A percentile compares a stretch with the other conserved stretches of the same genome.
Conservation (phyloP, 1,284 basidiomycete genomes). For the Austroboletus novae-zelandiae region DNA sequence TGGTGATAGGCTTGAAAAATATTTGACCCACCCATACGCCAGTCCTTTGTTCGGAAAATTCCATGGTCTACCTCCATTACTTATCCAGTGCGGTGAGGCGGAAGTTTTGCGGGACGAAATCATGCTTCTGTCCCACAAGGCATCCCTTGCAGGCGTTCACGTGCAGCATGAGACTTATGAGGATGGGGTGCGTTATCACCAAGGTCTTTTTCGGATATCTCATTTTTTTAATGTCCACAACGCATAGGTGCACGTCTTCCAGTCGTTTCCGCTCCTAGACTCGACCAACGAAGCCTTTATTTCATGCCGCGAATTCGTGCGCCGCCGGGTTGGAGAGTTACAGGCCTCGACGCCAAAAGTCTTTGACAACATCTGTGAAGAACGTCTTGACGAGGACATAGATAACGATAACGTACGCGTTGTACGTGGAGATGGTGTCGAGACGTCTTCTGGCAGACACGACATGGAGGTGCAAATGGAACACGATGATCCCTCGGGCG, state of each 20-base stretch:
- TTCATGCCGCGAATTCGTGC: slow-evolving; percentile 76
- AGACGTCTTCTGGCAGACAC: slow-evolving; percentile 40
- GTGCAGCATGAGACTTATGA: slow-evolving; percentile 93
- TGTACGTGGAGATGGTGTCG: slow-evolving; percentile 65
- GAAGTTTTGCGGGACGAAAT: slow-evolving; percentile 94
- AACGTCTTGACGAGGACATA: slow-evolving; percentile 61
- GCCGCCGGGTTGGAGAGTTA: slow-evolving; percentile 51
- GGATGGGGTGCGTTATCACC: slow-evolving; percentile 69
- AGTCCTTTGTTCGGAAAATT: slow-evolving; percentile 96
- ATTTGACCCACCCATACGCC: slow-evolving; percentile 94
- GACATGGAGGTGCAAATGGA: slow-evolving; percentile 39
- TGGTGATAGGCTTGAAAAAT: slow-evolving; percentile 80
- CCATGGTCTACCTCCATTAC: slow-evolving; percentile 81
- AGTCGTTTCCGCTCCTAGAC: slow-evolving; percentile 82
- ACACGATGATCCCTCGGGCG: slow-evolving; percentile 27
- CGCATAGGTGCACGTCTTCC: slow-evolving; percentile 83
- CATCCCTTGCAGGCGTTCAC: slow-evolving; percentile 81
- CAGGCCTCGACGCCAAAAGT: slow-evolving; percentile 47
- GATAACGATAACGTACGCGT: slow-evolving; percentile 60
- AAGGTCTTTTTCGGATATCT: neutral
- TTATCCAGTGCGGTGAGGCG: slow-evolving; percentile 93
- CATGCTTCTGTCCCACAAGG: slow-evolving; percentile 93
- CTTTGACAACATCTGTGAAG: slow-evolving; percentile 55
- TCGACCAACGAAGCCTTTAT: slow-evolving; percentile 72
- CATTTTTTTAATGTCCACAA: slow-evolving; percentile 3